Evolutionary conservation across 2,329 filamentous ascomycete species (phyloP).

Genomic region (Nannizziopsis barbatae): DNA sequence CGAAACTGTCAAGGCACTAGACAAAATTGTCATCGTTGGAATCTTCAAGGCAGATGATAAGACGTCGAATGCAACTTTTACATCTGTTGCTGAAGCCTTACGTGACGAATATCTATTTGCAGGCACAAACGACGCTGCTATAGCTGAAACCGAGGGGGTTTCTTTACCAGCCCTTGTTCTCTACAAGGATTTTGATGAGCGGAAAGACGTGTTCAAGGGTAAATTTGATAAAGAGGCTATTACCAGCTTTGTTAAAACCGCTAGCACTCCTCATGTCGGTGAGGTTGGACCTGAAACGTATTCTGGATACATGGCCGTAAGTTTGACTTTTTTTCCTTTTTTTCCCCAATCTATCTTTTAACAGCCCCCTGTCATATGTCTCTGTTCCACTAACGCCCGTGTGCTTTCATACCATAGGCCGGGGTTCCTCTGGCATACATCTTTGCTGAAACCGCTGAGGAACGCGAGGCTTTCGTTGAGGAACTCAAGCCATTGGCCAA

Average conservation of each 20-base stretch:
- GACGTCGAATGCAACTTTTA: constrained; percentile 76
- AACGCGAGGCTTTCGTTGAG: constrained; percentile 67
- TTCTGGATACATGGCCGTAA: constrained; percentile 75
- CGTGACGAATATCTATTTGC: constrained; percentile 91
- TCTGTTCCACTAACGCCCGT: not conserved
- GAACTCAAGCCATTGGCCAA: constrained; percentile 76
- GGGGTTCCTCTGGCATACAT: constrained; percentile 93
- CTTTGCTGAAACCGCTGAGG: constrained; percentile 84
- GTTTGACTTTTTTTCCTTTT: constrained; percentile 21
- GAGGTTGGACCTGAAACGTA: constrained; percentile 98
- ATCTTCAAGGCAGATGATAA: constrained; percentile 75
- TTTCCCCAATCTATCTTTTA: not conserved
- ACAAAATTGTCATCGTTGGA: constrained; percentile 89
- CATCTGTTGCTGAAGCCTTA: constrained; percentile 57
- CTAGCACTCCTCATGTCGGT: constrained; percentile 81
- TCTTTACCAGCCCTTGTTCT: constrained; percentile 77
- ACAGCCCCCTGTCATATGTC: not conserved
- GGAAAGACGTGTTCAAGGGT: constrained; percentile 72
- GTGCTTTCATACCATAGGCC: constrained; percentile 38
- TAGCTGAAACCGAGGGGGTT: constrained; percentile 85
- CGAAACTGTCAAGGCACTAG: constrained; percentile 92
- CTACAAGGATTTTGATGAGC: constrained; percentile 97
- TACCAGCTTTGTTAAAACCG: constrained; percentile 68
- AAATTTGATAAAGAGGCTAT: constrained; percentile 74
- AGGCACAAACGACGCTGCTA: constrained; percentile 65